Conservation (phyloP, 495 filamentous ascomycete genomes). For the Hypoxylon lenormandii region DNA sequence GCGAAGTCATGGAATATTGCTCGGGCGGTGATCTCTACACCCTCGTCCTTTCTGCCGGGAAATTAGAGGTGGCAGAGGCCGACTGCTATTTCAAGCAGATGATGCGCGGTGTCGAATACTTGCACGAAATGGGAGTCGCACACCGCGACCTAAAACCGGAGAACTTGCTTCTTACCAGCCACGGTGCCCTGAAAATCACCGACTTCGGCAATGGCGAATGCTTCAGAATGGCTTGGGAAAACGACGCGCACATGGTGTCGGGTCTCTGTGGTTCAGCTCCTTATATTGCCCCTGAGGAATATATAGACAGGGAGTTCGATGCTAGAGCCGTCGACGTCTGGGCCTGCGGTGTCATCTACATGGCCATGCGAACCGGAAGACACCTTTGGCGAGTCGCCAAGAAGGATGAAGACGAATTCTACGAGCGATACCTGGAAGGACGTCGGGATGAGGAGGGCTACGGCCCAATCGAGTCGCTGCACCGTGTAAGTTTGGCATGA, state of each 20-base stretch:
- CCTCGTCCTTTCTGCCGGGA: conserved; percentile 88
- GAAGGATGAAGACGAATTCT: conserved; percentile 97
- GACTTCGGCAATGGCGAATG: conserved; percentile 99
- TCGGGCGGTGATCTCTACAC: conserved; percentile 97
- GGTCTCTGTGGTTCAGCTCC: conserved; percentile 95
- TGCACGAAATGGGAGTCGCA: conserved; percentile 99
- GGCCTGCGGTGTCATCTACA: conserved; percentile 98
- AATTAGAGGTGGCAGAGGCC: conserved; percentile 91
- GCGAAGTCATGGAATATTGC: conserved; percentile 99
- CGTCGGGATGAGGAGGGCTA: conserved; percentile 94
- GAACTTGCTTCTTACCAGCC: conserved; percentile 92
- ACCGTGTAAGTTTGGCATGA: conserved; percentile 78
- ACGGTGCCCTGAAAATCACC: conserved; percentile 96
- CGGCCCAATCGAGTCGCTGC: conserved; percentile 92
- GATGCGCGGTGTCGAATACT: conserved; percentile 99
- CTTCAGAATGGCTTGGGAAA: conserved; percentile 99
- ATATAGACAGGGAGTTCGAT: conserved; percentile 93
- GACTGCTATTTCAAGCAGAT: conserved; percentile 99
- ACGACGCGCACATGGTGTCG: conserved; percentile 96
- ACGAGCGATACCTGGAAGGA: conserved; percentile 89
- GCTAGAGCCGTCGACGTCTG: conserved; percentile 96
- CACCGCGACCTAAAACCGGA: conserved; percentile 98
- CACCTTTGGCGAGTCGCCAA: conserved; percentile 97
- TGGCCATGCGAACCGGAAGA: conserved; percentile 97
- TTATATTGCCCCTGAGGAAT: conserved; percentile 98